Evolutionary conservation across 2,329 filamentous ascomycete species (phyloP).

Genomic region (Calonectria multiphialidica): DNA sequence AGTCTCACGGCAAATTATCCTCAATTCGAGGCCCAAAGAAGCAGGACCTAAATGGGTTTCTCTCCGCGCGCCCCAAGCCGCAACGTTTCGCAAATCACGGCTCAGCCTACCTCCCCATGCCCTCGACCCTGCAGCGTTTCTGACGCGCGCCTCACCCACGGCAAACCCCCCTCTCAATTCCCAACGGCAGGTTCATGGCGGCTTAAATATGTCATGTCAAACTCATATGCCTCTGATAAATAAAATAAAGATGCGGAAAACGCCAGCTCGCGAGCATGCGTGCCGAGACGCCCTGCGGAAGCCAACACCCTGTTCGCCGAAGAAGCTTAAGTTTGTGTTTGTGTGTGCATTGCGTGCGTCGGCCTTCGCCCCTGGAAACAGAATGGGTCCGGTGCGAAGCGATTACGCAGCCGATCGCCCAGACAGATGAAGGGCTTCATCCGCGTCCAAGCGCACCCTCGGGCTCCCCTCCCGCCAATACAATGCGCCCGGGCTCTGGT

Average conservation of each 20-base stretch:
- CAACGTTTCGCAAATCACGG: conserved; percentile 20
- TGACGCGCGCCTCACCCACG: conserved; percentile 10
- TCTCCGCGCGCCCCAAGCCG: not conserved
- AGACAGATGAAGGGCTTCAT: conserved; percentile 17
- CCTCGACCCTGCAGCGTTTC: conserved; percentile 3
- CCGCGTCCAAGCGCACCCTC: conserved; percentile 6
- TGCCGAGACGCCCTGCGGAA: conserved; percentile 7
- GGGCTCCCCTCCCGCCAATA: not conserved
- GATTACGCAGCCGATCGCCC: conserved; percentile 38
- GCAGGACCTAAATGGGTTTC: not conserved
- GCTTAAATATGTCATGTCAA: not conserved
- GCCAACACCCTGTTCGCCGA: conserved; percentile 30
- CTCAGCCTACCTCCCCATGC: conserved; percentile 13
- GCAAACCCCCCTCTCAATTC: not conserved
- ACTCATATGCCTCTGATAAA: not conserved
- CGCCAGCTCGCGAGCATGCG: not conserved
- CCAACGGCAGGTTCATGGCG: not conserved
- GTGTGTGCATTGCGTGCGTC: conserved; percentile 36
- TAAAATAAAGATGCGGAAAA: not conserved
- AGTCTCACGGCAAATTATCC: not conserved
- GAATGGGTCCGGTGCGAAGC: conserved; percentile 32
- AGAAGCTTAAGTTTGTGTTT: conserved; percentile 44
- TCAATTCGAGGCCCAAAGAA: not conserved
- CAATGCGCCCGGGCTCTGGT: not conserved
- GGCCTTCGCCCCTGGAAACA: conserved; percentile 37